A percentile compares a stretch with the other conserved stretches of the same genome.
Conservation (phyloP, 23 red algal genomes). For the Rhodosorus marinus region DNA sequence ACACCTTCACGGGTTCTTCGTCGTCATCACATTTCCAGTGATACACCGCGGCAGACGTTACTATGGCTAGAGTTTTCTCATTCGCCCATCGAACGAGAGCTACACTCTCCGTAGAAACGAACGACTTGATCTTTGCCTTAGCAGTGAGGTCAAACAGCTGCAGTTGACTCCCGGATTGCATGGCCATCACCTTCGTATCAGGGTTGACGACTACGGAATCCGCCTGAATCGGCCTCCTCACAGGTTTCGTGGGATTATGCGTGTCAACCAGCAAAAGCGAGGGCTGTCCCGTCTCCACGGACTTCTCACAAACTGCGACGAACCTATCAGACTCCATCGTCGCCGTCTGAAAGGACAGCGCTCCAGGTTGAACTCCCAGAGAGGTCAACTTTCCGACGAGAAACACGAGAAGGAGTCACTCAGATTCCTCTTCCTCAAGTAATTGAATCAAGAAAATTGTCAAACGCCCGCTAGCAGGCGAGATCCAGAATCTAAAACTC, state of each 20-base stretch:
- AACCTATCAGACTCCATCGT: slow-evolving; percentile 95
- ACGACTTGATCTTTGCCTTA: slow-evolving; percentile 74
- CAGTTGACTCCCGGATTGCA: slow-evolving; percentile 58
- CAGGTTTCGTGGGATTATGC: slow-evolving; percentile 40
- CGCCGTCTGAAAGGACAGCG: background rate
- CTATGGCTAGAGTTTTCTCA: slow-evolving; percentile 55
- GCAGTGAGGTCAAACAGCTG: slow-evolving; percentile 92
- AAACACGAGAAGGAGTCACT: too few relatives aligned
- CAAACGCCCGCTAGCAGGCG: too few relatives aligned
- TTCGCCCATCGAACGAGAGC: slow-evolving; percentile 81
- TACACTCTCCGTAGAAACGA: slow-evolving; percentile 47
- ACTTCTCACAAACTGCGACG: slow-evolving; percentile 47
- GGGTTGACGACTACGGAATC: slow-evolving; percentile 93
- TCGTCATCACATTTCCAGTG: slow-evolving; percentile 60
- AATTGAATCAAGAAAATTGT: too few relatives aligned
- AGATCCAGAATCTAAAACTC: too few relatives aligned
- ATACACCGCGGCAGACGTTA: slow-evolving; percentile 68
- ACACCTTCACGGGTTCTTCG: slow-evolving; percentile 74
- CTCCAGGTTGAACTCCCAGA: background rate
- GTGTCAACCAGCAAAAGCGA: slow-evolving; percentile 64
- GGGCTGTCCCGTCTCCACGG: slow-evolving; percentile 7
- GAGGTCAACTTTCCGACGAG: background rate
- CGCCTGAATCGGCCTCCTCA: slow-evolving; percentile 57
- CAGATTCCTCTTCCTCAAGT: too few relatives aligned
- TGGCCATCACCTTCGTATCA: slow-evolving; percentile 62